Percentiles rank a stretch among this genome's conserved stretches.
Conservation (phyloP, 192 early-diverging fungal species). For the Diversispora eburnea region DNA sequence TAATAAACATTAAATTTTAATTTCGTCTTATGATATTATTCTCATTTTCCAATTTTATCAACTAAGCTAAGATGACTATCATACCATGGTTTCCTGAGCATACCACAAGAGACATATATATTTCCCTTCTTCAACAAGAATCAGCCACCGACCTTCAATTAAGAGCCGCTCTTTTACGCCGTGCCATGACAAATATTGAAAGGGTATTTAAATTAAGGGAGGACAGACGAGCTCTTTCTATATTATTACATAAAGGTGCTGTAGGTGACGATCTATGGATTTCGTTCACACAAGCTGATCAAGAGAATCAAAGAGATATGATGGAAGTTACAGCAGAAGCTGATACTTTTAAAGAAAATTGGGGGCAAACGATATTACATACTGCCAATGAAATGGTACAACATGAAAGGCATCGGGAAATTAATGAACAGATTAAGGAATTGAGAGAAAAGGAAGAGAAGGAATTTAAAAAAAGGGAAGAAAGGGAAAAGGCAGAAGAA, state of each 20-base stretch:
- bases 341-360: slow-evolving; percentile 69
- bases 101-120: slow-evolving; percentile 60
- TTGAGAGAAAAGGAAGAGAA: slow-evolving; percentile 51
- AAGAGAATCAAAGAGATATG: slow-evolving; percentile 73
- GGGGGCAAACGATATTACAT: slow-evolving; percentile 82
- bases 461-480: slow-evolving; percentile 41
- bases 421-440: slow-evolving; percentile 47
- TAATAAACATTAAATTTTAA: not conserved
- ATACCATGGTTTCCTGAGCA: slow-evolving; percentile 71
- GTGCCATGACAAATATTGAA: slow-evolving; percentile 76
- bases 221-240: slow-evolving; percentile 73
- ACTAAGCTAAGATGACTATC: not conserved
- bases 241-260: slow-evolving; percentile 71
- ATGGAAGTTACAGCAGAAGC: slow-evolving; percentile 80
- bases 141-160: slow-evolving; percentile 61
- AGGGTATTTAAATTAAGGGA: slow-evolving; percentile 70
- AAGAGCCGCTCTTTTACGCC: slow-evolving; percentile 69
- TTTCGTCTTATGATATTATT: not conserved
- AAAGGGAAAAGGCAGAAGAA: slow-evolving; percentile 41
- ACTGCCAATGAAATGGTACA: slow-evolving; percentile 76
- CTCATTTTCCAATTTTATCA: not conserved
- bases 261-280: slow-evolving; percentile 81
- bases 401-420: slow-evolving; percentile 51
- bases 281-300: slow-evolving; percentile 72
- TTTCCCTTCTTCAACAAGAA: slow-evolving; percentile 54